A percentile compares a stretch with the other conserved stretches of the same genome.
These are phyloP conservation scores for Mycoemilia scoparia DNA, from an alignment of 192 early-diverging fungal species.

Conservation along the genomic window DNA sequence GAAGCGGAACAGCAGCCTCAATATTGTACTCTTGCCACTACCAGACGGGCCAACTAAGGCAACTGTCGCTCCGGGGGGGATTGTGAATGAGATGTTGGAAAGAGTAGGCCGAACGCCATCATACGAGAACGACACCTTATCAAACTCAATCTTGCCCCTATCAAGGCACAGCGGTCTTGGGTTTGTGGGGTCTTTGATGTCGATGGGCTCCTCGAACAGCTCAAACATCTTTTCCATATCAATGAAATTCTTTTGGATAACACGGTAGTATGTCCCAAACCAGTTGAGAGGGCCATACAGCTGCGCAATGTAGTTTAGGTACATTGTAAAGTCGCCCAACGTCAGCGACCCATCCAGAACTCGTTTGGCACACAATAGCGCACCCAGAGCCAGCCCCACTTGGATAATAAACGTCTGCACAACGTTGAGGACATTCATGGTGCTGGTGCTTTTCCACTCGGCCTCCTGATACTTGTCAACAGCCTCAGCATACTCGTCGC, in stretches of 20 bases:
- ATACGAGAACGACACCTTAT: slow-evolving; percentile 47
- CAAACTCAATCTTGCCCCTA: slow-evolving; percentile 39
- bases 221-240: slow-evolving; percentile 98
- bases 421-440: slow-evolving; percentile 67
- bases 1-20: slow-evolving; percentile 73
- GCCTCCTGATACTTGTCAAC: slow-evolving; percentile 64
- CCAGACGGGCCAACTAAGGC: slow-evolving; percentile 31
- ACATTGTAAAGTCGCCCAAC: slow-evolving; percentile 74
- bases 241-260: slow-evolving; percentile 80
- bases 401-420: slow-evolving; percentile 80
- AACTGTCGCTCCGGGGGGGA: slow-evolving; percentile 22
- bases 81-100: slow-evolving; percentile 22
- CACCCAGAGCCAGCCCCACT: slow-evolving; percentile 59
- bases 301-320: slow-evolving; percentile 74
- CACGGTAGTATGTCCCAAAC: slow-evolving; percentile 89
- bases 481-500: slow-evolving; percentile 54
- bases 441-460: slow-evolving; percentile 59
- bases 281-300: slow-evolving; percentile 77
- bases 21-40: slow-evolving; percentile 58
- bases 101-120: slow-evolving; percentile 29
- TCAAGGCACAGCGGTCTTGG: slow-evolving; percentile 11
- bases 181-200: slow-evolving; percentile 15
- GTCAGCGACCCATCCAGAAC: slow-evolving; percentile 51
- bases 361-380: slow-evolving; percentile 66
- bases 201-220: slow-evolving; percentile 32